Percentiles rank a stretch among this genome's conserved stretches.
Conservation (phyloP, 495 filamentous ascomycete species). For the Annulohypoxylon moriforme region DNA sequence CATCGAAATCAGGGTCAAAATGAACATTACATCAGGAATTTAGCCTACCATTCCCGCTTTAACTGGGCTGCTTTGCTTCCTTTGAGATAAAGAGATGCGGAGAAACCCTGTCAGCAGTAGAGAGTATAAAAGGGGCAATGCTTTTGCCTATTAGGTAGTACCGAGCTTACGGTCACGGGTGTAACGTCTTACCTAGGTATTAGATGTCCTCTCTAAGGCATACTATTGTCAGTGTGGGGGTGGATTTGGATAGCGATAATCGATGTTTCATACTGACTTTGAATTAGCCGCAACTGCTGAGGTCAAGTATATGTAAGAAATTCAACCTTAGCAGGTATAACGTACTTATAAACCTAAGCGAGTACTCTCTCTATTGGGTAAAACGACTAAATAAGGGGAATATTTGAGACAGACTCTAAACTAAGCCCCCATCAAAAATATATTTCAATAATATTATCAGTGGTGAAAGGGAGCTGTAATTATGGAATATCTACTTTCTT, state of each 20-base stretch:
- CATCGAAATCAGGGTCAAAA: slow-evolving; percentile 7
- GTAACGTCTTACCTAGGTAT: slow-evolving; percentile 15
- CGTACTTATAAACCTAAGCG: no score
- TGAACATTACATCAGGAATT: slow-evolving; percentile 6
- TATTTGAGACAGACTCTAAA: no score
- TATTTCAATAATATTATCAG: no score
- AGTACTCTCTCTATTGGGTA: no score
- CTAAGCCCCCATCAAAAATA: no score
- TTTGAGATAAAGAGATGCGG: slow-evolving; percentile 20
- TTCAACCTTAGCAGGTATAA: no score
- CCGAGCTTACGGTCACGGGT: slow-evolving; percentile 17
- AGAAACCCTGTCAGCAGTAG: slow-evolving; percentile 32
- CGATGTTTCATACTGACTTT: no score
- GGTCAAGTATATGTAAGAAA: neutral
- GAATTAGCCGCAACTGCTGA: no score
- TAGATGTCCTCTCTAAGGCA: neutral
- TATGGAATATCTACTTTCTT: no score
- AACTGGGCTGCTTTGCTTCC: slow-evolving; percentile 23
- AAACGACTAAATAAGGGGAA: no score
- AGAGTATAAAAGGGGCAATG: slow-evolving; percentile 12
- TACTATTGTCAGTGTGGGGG: neutral
- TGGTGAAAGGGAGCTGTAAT: no score
- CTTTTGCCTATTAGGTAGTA: slow-evolving; percentile 29
- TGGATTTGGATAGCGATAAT: neutral
- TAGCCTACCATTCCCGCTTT: slow-evolving; percentile 19